Evolutionary conservation across 2,329 filamentous ascomycete genomes (phyloP).

Genomic region (Leptographium galeiforme): DNA sequence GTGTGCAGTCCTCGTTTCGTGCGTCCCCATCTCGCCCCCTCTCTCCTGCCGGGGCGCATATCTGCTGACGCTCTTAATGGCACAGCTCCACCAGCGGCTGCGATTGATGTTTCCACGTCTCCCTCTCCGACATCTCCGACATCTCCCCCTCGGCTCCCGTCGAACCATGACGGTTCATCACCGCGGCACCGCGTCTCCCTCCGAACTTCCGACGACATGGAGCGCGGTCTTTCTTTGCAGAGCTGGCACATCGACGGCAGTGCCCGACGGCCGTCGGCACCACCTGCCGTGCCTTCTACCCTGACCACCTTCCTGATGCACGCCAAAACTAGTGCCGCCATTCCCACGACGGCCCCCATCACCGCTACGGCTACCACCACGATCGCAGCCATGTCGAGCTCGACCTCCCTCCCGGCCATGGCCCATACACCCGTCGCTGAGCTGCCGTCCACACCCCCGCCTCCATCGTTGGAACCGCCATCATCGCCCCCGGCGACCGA

Average conservation of each 20-base stretch:
- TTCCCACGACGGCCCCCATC: constrained; percentile 9
- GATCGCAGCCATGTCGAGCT: neutral
- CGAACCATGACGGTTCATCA: constrained; percentile 35
- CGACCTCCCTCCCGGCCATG: neutral
- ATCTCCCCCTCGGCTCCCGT: constrained; percentile 28
- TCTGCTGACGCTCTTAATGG: constrained; percentile 1
- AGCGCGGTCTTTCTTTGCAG: neutral
- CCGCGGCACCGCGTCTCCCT: constrained; percentile 38
- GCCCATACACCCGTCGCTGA: neutral
- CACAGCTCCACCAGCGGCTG: constrained; percentile 37
- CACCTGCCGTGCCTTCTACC: constrained; percentile 14
- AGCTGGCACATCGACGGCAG: constrained; percentile 29
- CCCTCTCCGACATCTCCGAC: constrained; percentile 43
- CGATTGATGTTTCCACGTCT: constrained; percentile 29
- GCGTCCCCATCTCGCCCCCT: neutral
- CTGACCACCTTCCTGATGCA: constrained; percentile 7
- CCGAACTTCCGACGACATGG: constrained; percentile 9
- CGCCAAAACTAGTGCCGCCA: constrained; percentile 5
- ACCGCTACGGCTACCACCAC: constrained; percentile 11
- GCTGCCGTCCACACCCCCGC: neutral
- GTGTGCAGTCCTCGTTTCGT: constrained; percentile 36
- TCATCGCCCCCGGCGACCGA: neutral
- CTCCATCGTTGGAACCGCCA: neutral
- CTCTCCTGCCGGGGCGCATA: constrained; percentile 8
- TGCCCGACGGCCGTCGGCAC: constrained; percentile 25